These are phyloP conservation scores for Xerocomus potaroensis DNA, from an alignment of 768 basidiomycete genomes.

Conservation along the genomic window DNA sequence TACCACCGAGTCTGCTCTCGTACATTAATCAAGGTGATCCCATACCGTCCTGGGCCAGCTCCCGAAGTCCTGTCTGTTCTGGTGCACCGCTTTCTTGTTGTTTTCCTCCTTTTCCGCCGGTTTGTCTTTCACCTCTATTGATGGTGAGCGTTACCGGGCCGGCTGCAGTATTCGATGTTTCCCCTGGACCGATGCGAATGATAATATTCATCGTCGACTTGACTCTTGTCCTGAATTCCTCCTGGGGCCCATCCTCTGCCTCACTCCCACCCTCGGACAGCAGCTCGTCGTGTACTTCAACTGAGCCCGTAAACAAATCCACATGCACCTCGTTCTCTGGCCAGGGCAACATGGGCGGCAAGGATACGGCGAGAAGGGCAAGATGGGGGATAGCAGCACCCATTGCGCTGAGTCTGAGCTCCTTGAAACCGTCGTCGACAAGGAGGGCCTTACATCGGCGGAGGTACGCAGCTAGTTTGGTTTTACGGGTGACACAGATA, in stretches of 20 bases:
- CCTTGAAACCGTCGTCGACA: slow-evolving; percentile 75
- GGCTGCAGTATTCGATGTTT: slow-evolving; percentile 31
- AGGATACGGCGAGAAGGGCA: slow-evolving; percentile 60
- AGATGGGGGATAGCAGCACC: slow-evolving; percentile 88
- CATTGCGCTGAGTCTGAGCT: slow-evolving; percentile 74
- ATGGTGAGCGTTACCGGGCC: too few relatives aligned
- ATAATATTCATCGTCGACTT: slow-evolving; percentile 66
- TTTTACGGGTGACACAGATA: slow-evolving; percentile 77
- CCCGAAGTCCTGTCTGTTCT: slow-evolving; percentile 34
- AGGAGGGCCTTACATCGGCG: slow-evolving; percentile 71
- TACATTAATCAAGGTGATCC: slow-evolving; percentile 24
- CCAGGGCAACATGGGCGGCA: slow-evolving; percentile 72
- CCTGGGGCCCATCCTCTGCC: slow-evolving; percentile 53
- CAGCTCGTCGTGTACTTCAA: slow-evolving; percentile 76
- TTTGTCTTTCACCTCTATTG: slow-evolving; percentile 7
- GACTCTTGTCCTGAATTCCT: slow-evolving; percentile 54
- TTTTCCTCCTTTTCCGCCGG: slow-evolving; percentile 6
- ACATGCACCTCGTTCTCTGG: slow-evolving; percentile 55
- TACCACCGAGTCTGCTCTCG: background rate
- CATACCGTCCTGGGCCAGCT: slow-evolving; percentile 43
- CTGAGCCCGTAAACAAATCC: slow-evolving; percentile 63
- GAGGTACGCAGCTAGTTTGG: slow-evolving; percentile 67
- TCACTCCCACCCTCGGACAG: slow-evolving; percentile 43
- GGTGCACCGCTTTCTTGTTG: slow-evolving; percentile 7
- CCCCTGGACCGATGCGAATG: slow-evolving; percentile 61